These are phyloP conservation scores for Chaetoceros muelleri DNA, from an alignment of 108 stramenopile species.

Conservation along the genomic window DNA sequence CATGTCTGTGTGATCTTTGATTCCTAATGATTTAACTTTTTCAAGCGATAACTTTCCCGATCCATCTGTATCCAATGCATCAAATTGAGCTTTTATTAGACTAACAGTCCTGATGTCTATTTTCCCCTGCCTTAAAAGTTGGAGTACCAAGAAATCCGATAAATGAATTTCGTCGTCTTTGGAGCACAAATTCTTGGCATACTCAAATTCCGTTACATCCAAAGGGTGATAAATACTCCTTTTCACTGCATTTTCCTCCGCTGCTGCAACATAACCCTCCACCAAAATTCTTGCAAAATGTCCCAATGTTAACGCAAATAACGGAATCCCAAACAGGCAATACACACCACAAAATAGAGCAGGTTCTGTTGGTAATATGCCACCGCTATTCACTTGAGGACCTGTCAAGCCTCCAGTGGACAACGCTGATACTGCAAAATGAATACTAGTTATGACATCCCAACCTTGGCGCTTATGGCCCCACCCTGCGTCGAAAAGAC, in stretches of 20 bases:
- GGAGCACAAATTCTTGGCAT: conserved; percentile 35
- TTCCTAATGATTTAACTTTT: conserved; percentile 23
- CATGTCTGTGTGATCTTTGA: no score
- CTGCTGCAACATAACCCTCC: conserved; percentile 30
- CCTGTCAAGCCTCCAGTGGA: conserved; percentile 64
- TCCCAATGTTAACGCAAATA: conserved; percentile 53
- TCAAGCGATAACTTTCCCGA: conserved; percentile 21
- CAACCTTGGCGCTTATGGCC: conserved; percentile 39
- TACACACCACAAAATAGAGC: conserved; percentile 53
- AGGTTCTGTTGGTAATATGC: conserved; percentile 38
- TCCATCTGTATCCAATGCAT: conserved; percentile 20
- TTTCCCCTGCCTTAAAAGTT: conserved; percentile 54
- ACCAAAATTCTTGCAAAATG: conserved; percentile 52
- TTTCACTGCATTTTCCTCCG: conserved; percentile 30
- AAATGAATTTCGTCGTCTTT: conserved; percentile 28
- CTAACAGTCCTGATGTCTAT: conserved; percentile 27
- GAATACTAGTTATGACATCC: conserved; percentile 55
- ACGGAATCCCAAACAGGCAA: conserved; percentile 54
- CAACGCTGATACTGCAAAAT: conserved; percentile 59
- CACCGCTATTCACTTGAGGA: conserved; percentile 35
- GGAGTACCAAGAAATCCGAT: conserved; percentile 52
- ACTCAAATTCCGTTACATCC: conserved; percentile 31
- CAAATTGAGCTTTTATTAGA: conserved; percentile 42
- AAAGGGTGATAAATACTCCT: conserved; percentile 22
- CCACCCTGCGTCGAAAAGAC: no score